These are phyloP conservation scores for Linum lewisii DNA, from an alignment of 345 rosid species.

Conservation along the genomic window DNA sequence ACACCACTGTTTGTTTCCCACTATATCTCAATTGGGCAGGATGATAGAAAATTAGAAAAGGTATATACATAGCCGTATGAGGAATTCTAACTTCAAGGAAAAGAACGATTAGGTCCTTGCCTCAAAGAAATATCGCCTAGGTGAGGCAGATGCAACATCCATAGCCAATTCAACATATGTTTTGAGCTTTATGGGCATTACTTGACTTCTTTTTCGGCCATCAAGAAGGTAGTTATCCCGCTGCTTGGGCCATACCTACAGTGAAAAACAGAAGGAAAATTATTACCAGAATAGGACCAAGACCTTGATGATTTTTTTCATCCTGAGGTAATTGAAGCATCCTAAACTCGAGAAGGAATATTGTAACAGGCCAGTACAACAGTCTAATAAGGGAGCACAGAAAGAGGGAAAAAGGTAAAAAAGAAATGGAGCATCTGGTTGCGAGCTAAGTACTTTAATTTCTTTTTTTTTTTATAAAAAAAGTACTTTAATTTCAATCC, in stretches of 20 bases:
- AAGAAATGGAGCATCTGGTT: not conserved
- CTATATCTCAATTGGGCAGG: not conserved
- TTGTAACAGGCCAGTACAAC: not conserved
- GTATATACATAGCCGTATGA: not conserved
- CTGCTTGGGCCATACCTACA: constrained; percentile 52
- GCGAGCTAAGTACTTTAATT: not conserved
- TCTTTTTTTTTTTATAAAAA: no score
- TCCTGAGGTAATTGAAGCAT: not conserved
- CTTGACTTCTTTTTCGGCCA: constrained; percentile 19
- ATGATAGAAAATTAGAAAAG: not conserved
- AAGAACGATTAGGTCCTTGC: constrained; percentile 38
- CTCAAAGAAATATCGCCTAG: constrained; percentile 87
- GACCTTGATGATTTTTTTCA: not conserved
- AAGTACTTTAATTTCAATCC: not conserved
- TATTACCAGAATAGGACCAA: not conserved
- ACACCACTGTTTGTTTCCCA: not conserved
- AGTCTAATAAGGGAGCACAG: not conserved
- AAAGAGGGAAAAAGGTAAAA: not conserved
- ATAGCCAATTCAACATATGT: constrained; percentile 72
- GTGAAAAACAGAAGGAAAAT: constrained; percentile 2
- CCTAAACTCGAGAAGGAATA: not conserved
- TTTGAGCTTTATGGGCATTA: constrained; percentile 48
- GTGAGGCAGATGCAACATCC: constrained; percentile 95
- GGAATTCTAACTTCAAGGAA: constrained; percentile 6
- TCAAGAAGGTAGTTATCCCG: constrained; percentile 20